Evolutionary conservation across 345 rosid genomes (phyloP).

Genomic region (Melaleuca quinquenervia): DNA sequence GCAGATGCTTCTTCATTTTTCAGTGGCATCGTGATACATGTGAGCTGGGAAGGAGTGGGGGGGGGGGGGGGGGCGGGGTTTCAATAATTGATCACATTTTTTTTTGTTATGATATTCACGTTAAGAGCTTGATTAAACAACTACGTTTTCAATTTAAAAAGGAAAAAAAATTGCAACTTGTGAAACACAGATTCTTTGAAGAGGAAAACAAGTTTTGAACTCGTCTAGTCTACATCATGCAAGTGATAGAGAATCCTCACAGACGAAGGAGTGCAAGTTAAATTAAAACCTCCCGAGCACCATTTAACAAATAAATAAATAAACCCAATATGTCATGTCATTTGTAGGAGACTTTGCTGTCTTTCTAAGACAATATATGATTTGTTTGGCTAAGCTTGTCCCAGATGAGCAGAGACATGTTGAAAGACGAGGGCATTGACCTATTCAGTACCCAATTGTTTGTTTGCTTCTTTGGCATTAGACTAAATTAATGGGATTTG

Average conservation of each 20-base stretch:
- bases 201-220: neutral
- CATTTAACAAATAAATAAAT: neutral
- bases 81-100: neutral
- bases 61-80: too few species aligned
- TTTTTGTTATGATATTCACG: neutral
- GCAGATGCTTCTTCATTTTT: neutral
- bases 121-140: neutral
- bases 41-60: too few species aligned
- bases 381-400: neutral
- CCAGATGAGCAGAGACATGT: neutral
- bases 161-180: neutral
- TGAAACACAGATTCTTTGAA: neutral
- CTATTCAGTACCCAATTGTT: neutral
- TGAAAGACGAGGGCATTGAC: constrained; percentile 4
- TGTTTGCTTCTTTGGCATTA: neutral
- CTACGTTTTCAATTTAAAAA: neutral
- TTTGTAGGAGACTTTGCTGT: neutral
- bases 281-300: neutral
- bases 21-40: neutral
- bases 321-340: neutral
- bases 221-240: neutral
- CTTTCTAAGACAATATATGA: neutral
- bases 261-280: neutral
- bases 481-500: neutral
- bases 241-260: neutral